Conservation (phyloP, 2,329 filamentous ascomycete species). For the Penicillium sp. region DNA sequence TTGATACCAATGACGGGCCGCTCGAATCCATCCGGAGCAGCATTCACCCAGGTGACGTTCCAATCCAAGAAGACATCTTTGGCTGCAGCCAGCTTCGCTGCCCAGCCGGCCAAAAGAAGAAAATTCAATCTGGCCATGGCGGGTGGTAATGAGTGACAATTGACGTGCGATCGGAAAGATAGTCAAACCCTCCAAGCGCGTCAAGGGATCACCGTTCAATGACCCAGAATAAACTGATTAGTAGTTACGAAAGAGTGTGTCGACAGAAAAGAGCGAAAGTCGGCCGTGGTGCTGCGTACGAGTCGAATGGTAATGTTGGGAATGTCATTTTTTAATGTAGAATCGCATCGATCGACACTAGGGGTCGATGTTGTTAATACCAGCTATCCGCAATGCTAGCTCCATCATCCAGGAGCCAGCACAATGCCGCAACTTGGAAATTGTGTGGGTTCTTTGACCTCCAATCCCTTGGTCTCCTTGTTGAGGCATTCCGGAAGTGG, state of each 20-base stretch:
- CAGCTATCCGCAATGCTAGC: constrained; percentile 6
- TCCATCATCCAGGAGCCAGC: constrained; percentile 13
- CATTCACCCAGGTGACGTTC: constrained; percentile 63
- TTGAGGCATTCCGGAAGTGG: constrained; percentile 12
- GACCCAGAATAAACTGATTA: constrained; percentile 6
- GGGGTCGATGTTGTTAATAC: constrained; percentile 14
- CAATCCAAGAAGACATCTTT: constrained; percentile 41
- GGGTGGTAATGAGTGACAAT: constrained; percentile 14
- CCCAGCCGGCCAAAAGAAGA: constrained; percentile 15
- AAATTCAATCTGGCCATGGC: constrained; percentile 17
- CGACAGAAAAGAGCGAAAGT: constrained; percentile 11
- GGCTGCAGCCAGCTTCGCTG: constrained; percentile 16
- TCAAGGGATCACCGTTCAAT: constrained; percentile 7
- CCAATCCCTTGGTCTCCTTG: not conserved
- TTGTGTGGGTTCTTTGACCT: no score
- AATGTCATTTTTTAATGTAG: constrained; percentile 15
- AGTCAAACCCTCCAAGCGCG: constrained; percentile 13
- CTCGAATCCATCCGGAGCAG: constrained; percentile 63
- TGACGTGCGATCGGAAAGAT: constrained; percentile 10
- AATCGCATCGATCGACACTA: constrained; percentile 12
- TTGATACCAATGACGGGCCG: constrained; percentile 71
- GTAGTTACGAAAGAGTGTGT: constrained; percentile 10
- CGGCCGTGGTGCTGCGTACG: constrained; percentile 10
- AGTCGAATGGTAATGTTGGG: constrained; percentile 1
- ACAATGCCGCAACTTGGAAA: constrained; percentile 1